These are phyloP conservation scores for Podospora pseudocomata DNA, from an alignment of 495 filamentous ascomycete genomes.

Conservation along the genomic window DNA sequence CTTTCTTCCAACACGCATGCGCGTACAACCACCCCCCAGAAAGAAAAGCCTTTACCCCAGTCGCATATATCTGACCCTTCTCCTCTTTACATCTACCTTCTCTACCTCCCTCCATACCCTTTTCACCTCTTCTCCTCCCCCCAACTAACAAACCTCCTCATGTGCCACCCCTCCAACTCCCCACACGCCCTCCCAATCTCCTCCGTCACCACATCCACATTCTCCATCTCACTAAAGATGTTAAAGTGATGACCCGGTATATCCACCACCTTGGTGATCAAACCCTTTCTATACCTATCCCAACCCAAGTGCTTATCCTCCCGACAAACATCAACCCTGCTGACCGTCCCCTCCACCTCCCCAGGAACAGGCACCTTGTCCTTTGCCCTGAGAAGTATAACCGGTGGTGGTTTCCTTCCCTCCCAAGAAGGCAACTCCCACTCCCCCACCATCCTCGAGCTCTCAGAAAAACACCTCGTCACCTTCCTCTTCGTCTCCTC, in stretches of 20 bases:
- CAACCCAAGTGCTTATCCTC: constrained; percentile 38
- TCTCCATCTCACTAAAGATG: constrained; percentile 32
- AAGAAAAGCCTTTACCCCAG: no score
- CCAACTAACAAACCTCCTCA: not conserved
- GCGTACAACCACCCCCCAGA: no score
- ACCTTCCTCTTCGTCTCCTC: constrained; percentile 37
- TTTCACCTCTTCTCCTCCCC: not conserved
- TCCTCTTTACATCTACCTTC: not conserved
- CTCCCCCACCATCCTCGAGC: constrained; percentile 33
- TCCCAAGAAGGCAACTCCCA: constrained; percentile 39
- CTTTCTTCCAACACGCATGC: no score
- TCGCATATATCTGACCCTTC: no score
- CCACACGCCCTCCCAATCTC: constrained; percentile 36
- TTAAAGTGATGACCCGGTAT: constrained; percentile 45
- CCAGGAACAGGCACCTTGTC: constrained; percentile 30
- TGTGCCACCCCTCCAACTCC: constrained; percentile 24
- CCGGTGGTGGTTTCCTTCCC: constrained; percentile 26
- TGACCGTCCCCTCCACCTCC: constrained; percentile 24
- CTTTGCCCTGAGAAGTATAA: constrained; percentile 37
- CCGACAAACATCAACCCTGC: constrained; percentile 35
- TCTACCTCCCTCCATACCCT: not conserved
- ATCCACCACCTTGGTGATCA: constrained; percentile 38
- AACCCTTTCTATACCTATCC: constrained; percentile 32
- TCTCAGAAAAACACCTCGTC: constrained; percentile 35
- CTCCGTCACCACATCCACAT: constrained; percentile 28